Base-by-base conservation (phyloP, 352 stramenopile genomes). In the Phytophthora fragariaefolia region DNA sequence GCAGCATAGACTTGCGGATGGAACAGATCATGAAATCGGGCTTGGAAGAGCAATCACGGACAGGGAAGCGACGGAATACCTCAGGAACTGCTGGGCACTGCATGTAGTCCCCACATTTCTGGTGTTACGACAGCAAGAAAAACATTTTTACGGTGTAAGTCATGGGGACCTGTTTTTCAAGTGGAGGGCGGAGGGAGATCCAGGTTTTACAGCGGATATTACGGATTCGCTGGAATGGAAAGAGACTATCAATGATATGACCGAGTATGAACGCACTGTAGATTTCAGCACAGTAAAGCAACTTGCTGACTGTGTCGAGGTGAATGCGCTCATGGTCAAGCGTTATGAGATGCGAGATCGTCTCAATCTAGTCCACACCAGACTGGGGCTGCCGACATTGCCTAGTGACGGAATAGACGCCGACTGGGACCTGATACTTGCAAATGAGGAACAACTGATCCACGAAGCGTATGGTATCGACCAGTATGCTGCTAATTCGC, bases 141-240 rank as follows among this genome's bases (percentile, higher is more conserved):
- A 15, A 15, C 55, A 63, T 26, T 63, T 63, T 24, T 26, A 34
- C 24, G 55, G 43, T 3, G 55, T 63, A 9, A n/a, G 8, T 9
- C 55, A 63, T 18, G 55, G 18, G 0, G 42, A 53, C 1, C 1
- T 46, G 2, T 45, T 9, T 5, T 15, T 59, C 0, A 28, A 34
- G n/a, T 62, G 55, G 55, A 9, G n/a, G 8, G 42, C 55, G 3
- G 40, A 62, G 45, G 55, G 55, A 8, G 43, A 58, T 20, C 22
- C 34, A 2, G 20, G 23, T 24, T 40, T 24, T 26, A 26, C 47
- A 1, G 20, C 10, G 3, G 4, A 15, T 10, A 15, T 53, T 0
- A 9, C 47, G 24, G 47, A 47, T 4, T 12, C 10, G 15, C 15
- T 22, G 1, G n/a, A n/a, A n/a, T 26, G 26, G 38, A 51, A 40